Conservation (phyloP, 495 filamentous ascomycete genomes). For the Thozetella sp. region DNA sequence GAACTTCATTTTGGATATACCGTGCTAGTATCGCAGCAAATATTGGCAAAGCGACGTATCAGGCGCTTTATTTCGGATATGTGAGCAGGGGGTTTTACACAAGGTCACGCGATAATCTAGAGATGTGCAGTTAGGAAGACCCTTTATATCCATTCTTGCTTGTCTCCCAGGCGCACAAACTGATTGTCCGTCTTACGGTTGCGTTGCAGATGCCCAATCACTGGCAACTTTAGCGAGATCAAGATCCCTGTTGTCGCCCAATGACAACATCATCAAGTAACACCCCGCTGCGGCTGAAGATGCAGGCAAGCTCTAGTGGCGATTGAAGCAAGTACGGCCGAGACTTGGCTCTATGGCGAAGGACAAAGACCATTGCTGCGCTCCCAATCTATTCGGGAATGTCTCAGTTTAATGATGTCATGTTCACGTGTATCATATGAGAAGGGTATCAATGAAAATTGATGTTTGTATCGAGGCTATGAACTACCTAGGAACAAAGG, state of each 20-base stretch:
- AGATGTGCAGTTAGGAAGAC: background rate
- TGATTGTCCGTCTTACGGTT: background rate
- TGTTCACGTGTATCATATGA: too few species aligned
- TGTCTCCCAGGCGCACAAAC: background rate
- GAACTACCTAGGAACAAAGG: too few species aligned
- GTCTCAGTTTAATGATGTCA: too few species aligned
- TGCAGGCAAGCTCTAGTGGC: too few species aligned
- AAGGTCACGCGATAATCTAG: background rate
- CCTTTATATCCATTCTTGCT: background rate
- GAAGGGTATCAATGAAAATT: too few species aligned
- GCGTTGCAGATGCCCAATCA: background rate
- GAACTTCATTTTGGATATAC: background rate
- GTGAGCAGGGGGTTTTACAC: background rate
- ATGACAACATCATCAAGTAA: background rate
- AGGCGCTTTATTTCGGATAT: background rate
- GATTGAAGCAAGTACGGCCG: too few species aligned
- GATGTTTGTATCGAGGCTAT: too few species aligned
- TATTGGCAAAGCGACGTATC: too few species aligned
- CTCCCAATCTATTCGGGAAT: too few species aligned
- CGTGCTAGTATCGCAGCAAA: too few species aligned
- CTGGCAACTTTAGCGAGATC: background rate
- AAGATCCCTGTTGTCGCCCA: background rate
- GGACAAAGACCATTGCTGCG: too few species aligned
- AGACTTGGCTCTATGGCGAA: too few species aligned
- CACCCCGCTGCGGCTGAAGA: background rate